Percentiles rank a stretch among this genome's conserved stretches.
These are phyloP conservation scores for Hemileccinum rubropunctum DNA, from an alignment of 768 basidiomycete species.

Conservation along the genomic window DNA sequence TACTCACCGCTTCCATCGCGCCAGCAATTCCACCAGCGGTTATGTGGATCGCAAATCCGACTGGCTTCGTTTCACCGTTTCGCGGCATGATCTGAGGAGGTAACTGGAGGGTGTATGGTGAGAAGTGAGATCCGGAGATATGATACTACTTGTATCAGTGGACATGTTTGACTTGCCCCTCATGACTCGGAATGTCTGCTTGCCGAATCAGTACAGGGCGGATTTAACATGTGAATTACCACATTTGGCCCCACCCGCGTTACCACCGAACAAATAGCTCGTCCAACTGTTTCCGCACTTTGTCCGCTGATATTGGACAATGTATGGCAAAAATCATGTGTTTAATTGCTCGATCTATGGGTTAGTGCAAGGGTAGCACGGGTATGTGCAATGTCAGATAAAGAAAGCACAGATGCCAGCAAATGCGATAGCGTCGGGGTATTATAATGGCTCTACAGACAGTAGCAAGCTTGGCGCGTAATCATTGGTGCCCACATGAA, in stretches of 20 bases:
- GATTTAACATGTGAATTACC: constrained; percentile 34
- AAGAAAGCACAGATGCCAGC: constrained; percentile 1
- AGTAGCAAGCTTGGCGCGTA: constrained; percentile 6
- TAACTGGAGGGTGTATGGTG: not conserved
- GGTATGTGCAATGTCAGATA: constrained; percentile 6
- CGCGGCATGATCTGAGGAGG: constrained; percentile 43
- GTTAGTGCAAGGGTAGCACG: not conserved
- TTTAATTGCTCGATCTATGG: not conserved
- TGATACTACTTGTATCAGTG: not conserved
- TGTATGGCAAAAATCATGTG: not conserved
- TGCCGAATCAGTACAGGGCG: constrained; percentile 7
- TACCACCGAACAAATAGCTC: constrained; percentile 9
- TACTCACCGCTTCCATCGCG: constrained; percentile 82
- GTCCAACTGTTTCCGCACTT: constrained; percentile 20
- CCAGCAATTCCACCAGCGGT: constrained; percentile 94
- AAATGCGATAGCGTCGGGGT: constrained; percentile 9
- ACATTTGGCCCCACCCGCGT: constrained; percentile 14
- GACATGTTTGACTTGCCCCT: constrained; percentile 12
- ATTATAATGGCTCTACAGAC: constrained; percentile 22
- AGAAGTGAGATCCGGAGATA: not conserved
- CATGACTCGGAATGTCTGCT: constrained; percentile 7
- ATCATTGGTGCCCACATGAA: constrained; percentile 8
- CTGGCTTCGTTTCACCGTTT: constrained; percentile 65
- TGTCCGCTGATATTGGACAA: constrained; percentile 8
- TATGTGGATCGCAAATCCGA: constrained; percentile 86